A percentile compares a stretch with the other conserved stretches of the same genome.
These are phyloP conservation scores for Citrus reticulata DNA, from an alignment of 345 rosid genomes.

Conservation along the genomic window DNA sequence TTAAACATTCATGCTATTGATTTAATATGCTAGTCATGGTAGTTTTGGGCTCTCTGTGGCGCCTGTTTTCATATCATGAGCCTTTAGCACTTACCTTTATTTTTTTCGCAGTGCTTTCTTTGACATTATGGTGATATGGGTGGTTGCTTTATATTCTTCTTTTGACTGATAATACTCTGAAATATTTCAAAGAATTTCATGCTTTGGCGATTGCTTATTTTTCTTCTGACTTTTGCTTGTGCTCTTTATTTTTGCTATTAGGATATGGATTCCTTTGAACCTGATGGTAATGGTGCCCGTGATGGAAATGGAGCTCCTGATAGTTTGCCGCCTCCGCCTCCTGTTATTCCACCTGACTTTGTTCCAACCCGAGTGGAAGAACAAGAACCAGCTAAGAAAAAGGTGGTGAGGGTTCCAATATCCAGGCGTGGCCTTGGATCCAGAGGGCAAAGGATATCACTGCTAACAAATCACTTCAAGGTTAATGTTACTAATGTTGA, in stretches of 20 bases:
- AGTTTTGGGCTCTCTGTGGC: background rate
- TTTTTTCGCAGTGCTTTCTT: background rate
- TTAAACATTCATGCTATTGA: background rate
- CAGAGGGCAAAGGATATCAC: conserved; percentile 50
- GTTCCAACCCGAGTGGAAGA: conserved; percentile 41
- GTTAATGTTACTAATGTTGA: conserved; percentile 51
- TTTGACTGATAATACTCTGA: background rate
- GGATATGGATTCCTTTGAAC: conserved; percentile 46
- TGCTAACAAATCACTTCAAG: conserved; percentile 76
- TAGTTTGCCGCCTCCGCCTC: conserved; percentile 63
- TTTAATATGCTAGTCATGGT: too few relatives aligned
- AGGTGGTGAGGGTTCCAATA: conserved; percentile 48
- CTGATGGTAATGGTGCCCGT: conserved; percentile 24
- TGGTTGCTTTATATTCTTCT: background rate
- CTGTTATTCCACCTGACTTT: conserved; percentile 43
- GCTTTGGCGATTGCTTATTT: background rate
- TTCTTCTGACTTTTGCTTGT: background rate
- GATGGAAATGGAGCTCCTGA: conserved; percentile 17
- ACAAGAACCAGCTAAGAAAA: conserved; percentile 39
- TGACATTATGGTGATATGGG: background rate
- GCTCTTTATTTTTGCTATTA: background rate
- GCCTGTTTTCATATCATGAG: background rate
- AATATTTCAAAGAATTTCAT: background rate
- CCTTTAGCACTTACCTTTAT: background rate
- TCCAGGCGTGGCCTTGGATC: conserved; percentile 60